These are phyloP conservation scores for Tolypocladium album DNA, from an alignment of 2,329 filamentous ascomycete species.

Conservation along the genomic window DNA sequence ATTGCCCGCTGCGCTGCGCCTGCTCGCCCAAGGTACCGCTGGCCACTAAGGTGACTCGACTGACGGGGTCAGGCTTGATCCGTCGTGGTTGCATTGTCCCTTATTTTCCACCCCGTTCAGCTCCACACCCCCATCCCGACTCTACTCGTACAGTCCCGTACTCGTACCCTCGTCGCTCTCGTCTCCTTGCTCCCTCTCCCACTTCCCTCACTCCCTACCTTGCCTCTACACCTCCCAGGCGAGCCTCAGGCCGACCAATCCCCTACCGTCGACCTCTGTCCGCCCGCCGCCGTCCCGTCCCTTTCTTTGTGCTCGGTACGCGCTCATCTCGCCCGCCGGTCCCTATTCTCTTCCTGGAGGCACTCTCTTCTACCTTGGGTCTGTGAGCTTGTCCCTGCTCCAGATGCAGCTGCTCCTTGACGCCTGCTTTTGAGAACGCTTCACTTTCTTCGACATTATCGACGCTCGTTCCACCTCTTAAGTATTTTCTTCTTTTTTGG, in stretches of 20 bases:
- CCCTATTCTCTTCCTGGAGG: constrained; percentile 11
- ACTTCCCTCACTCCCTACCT: constrained; percentile 17
- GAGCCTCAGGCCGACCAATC: constrained; percentile 5
- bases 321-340: constrained; percentile 9
- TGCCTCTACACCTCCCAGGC: constrained; percentile 11
- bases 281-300: constrained; percentile 5
- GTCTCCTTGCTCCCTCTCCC: constrained; percentile 20
- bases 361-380: constrained; percentile 10
- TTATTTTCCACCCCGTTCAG: constrained; percentile 11
- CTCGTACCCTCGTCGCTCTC: constrained; percentile 15
- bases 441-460: constrained; percentile 13
- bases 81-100: constrained; percentile 1
- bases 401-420: constrained; percentile 16
- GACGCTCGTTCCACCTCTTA: constrained; percentile 21
- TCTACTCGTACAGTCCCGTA: neutral
- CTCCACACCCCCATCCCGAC: constrained; percentile 11
- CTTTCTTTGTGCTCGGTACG: constrained; percentile 2
- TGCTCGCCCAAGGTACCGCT: neutral
- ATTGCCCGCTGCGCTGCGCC: neutral
- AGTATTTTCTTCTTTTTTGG: constrained; percentile 19
- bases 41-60: neutral
- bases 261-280: constrained; percentile 8
- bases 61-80: neutral
- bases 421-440: constrained; percentile 13
- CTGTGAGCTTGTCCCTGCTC: constrained; percentile 9